These are phyloP conservation scores for Globisporangium splendens DNA, from an alignment of 352 stramenopile genomes.

Conservation along the genomic window DNA sequence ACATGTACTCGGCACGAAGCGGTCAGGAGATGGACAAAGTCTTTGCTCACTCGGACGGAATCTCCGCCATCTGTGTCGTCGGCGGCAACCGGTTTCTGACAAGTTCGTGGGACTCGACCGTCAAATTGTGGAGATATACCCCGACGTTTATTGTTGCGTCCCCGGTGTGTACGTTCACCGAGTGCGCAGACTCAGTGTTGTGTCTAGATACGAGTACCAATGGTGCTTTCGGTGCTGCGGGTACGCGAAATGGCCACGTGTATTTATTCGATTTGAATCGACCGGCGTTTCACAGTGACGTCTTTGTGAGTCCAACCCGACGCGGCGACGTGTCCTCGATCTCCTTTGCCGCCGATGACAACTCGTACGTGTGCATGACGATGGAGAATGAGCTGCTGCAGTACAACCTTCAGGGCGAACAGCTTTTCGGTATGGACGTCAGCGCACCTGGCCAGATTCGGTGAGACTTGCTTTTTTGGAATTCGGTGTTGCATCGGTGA, in stretches of 20 bases:
- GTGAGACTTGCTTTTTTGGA: conserved; percentile 15
- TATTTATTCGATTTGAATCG: conserved; percentile 48
- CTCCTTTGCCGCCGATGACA: conserved; percentile 44
- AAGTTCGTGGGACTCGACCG: conserved; percentile 74
- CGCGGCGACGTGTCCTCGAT: conserved; percentile 47
- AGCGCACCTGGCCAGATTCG: conserved; percentile 47
- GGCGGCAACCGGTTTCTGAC: conserved; percentile 49
- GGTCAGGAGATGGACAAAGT: conserved; percentile 58
- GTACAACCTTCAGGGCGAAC: conserved; percentile 44
- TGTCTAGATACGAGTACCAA: conserved; percentile 66
- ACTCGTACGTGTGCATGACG: conserved; percentile 63
- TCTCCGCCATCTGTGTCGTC: conserved; percentile 65
- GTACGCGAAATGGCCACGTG: conserved; percentile 49
- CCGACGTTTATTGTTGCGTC: conserved; percentile 41
- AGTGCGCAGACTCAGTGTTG: conserved; percentile 62
- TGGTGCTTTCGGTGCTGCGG: conserved; percentile 41
- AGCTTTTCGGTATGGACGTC: conserved; percentile 49
- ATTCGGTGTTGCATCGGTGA: background rate
- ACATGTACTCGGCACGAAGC: conserved; percentile 65
- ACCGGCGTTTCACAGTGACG: conserved; percentile 21
- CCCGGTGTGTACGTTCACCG: conserved; percentile 49
- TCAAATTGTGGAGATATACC: conserved; percentile 77
- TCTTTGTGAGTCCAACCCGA: conserved; percentile 30
- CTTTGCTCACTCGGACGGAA: conserved; percentile 59
- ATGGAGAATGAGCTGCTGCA: conserved; percentile 68